phyloP scores from a whole-genome alignment of 1,139 yeast genomes.

The Lodderomyces metapsilosis region DNA sequence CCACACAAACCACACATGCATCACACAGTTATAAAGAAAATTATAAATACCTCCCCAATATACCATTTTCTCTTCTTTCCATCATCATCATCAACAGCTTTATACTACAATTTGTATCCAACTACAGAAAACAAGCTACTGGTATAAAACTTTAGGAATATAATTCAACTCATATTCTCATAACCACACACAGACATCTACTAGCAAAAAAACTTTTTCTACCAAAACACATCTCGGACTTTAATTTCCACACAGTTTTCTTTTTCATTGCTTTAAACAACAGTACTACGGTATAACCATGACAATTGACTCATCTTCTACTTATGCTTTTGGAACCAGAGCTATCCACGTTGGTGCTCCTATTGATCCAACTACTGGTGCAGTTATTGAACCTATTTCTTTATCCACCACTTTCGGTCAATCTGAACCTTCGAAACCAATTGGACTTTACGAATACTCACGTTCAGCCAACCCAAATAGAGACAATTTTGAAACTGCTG shows the following conservation, averaged over 20 bases:
- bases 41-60: too few relatives aligned
- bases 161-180: not conserved
- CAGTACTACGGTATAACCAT: too few relatives aligned
- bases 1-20: too few relatives aligned
- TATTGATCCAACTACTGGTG: constrained; percentile 75
- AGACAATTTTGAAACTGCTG: constrained; percentile 74
- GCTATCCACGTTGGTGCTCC: constrained; percentile 87
- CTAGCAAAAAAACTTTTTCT: too few relatives aligned
- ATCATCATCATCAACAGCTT: too few relatives aligned
- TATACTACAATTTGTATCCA: too few relatives aligned
- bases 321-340: constrained; percentile 65
- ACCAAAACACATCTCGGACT: too few relatives aligned
- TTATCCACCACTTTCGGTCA: constrained; percentile 87
- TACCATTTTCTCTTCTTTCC: not conserved
- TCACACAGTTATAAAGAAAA: too few relatives aligned
- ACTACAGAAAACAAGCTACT: too few relatives aligned
- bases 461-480: constrained; percentile 90
- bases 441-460: constrained; percentile 82
- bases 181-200: not conserved
- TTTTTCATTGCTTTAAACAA: too few relatives aligned
- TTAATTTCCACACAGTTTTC: too few relatives aligned
- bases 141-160: too few relatives aligned
- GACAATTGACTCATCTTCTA: constrained; percentile 23
- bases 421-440: constrained; percentile 69
- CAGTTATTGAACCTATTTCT: constrained; percentile 83